Evolutionary conservation across 768 basidiomycete genomes (phyloP).

Genomic region (Ephemerocybe angulata): DNA sequence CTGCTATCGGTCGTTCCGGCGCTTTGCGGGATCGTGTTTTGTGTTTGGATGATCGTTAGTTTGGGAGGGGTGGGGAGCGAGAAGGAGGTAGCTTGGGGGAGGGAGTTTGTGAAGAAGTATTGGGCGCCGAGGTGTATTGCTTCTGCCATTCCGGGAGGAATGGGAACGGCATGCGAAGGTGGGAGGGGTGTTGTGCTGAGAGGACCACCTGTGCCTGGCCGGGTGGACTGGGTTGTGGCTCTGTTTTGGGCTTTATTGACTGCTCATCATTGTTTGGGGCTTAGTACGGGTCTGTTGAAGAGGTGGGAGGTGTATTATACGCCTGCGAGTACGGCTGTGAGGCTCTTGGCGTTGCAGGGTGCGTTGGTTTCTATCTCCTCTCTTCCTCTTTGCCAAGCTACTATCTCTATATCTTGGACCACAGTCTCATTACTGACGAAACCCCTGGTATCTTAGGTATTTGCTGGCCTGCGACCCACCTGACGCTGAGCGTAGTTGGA

Average conservation of each 20-base stretch:
- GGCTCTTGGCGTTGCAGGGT: conserved; percentile 80
- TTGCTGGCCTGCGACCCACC: conserved; percentile 92
- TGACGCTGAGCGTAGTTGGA: conserved; percentile 75
- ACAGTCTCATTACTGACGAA: background rate
- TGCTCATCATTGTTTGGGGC: conserved; percentile 81
- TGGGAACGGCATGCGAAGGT: too few relatives aligned
- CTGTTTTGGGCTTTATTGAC: conserved; percentile 80
- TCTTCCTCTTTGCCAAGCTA: too few relatives aligned
- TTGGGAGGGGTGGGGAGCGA: background rate
- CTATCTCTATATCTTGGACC: too few relatives aligned
- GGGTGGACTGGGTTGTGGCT: conserved; percentile 64
- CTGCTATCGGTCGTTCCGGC: conserved; percentile 73
- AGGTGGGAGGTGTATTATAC: conserved; percentile 93
- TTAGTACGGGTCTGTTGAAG: conserved; percentile 85
- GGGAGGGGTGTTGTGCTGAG: conserved; percentile 21
- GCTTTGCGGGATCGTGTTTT: conserved; percentile 59
- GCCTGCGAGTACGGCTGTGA: conserved; percentile 81
- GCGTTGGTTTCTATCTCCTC: background rate
- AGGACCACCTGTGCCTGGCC: conserved; percentile 41
- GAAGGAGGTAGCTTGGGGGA: background rate
- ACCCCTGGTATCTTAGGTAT: conserved; percentile 47
- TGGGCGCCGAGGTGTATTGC: conserved; percentile 5
- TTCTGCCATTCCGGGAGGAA: too few relatives aligned
- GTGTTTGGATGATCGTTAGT: conserved; percentile 48
- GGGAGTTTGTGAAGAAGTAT: background rate